These are phyloP conservation scores for slime mould (Dictyostelium discoideum) DNA, from an alignment of 78 protist species.

Conservation along the genomic window DNA sequence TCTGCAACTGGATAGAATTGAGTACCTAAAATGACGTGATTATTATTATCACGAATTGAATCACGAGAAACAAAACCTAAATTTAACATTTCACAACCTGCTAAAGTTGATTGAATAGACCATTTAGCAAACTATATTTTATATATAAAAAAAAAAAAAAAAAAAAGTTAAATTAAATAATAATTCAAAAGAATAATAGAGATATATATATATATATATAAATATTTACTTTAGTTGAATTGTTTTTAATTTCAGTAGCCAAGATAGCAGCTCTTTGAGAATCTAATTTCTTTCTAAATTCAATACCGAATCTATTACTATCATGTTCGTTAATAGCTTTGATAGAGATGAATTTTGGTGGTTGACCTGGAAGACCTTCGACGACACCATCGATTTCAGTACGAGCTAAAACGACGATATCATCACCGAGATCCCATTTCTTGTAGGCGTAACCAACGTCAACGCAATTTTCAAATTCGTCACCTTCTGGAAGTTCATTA, in stretches of 20 bases:
- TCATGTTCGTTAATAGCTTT: conserved; percentile 80
- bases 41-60: conserved; percentile 27
- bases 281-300: conserved; percentile 83
- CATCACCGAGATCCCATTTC: conserved; percentile 87
- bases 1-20: conserved; percentile 75
- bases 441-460: conserved; percentile 87
- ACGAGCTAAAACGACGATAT: conserved; percentile 67
- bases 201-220: too few relatives aligned
- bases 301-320: conserved; percentile 41
- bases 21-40: conserved; percentile 79
- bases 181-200: too few relatives aligned
- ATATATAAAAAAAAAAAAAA: neutral
- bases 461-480: conserved; percentile 73
- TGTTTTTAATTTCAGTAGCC: conserved; percentile 92
- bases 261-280: conserved; percentile 89
- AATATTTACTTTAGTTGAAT: conserved; percentile 47
- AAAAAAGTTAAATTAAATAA: too few relatives aligned
- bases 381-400: conserved; percentile 62
- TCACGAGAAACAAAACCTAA: conserved; percentile 81
- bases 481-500: conserved; percentile 76
- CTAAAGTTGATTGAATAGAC: conserved; percentile 77
- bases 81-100: conserved; percentile 71
- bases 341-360: conserved; percentile 34
- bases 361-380: conserved; percentile 13
- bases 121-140: conserved; percentile 65